Base-by-base conservation (phyloP, 495 filamentous ascomycete species). In the Parachaetomium inaequale region DNA sequence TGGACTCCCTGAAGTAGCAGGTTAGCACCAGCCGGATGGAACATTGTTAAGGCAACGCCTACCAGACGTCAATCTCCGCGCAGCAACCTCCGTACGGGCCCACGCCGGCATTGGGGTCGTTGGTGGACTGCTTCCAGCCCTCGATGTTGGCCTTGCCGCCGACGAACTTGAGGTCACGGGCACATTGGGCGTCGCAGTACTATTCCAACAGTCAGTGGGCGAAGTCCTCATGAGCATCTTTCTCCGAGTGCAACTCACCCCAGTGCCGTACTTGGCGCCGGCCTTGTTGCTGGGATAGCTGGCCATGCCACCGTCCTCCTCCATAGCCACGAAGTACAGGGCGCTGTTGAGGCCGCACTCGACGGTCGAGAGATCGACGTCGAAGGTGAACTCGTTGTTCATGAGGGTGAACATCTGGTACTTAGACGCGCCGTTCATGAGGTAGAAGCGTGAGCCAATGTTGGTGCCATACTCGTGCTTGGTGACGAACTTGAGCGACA, bases 41-140 rank as follows among this genome's bases (percentile, higher is more conserved):
- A 0, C 17, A 5, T n/a, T 14, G 17, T 1, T 5, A 14, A 19
- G 19, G 17, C 12, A n/a, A 21, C 6, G 42, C 69, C 56, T 23
- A 71, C 71, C 71, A 88, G 66, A 90, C 76, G 64, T 90, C 87
- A 72, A 91, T 85, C 71, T 91, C 88, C n/a, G 84, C 82, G 72
- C 88, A 91, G 82, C 88, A 91, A 59, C 83, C 81, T 59, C 87
- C 71, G 4, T 58, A 50, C 19, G 71, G 68, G 56, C 71, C 71
- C 10, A 74, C 71, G 38, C 71, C 71, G 23, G 84, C 77, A 70
- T 87, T 88, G 59, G 70, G 49, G 70, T 88, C 82, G 75, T 81
- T 87, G 59, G 63, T 66, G 8, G 71, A 74, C 49, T 56, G 32
- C 46, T 29, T 32, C 71, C 71, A 74, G 55, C 71, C 85, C 34